Percentiles rank a stretch among this genome's conserved stretches.
Conservation (phyloP, 495 filamentous ascomycete genomes). For the Aspergillus sparsus region DNA sequence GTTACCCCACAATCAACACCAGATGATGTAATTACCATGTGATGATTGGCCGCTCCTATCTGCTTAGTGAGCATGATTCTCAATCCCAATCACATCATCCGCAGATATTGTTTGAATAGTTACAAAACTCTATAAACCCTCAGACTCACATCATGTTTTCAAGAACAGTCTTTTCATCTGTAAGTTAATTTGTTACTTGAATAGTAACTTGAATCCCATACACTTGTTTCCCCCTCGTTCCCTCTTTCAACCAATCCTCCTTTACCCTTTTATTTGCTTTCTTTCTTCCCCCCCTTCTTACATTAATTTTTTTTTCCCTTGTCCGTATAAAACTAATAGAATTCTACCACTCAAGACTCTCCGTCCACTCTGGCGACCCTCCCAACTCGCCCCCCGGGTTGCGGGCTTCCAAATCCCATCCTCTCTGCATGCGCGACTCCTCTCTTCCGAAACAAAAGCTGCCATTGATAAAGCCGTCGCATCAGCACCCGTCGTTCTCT, state of each 20-base stretch:
- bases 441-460: conserved; percentile 72
- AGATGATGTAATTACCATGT: conserved; percentile 15
- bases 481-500: conserved; percentile 88
- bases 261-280: neutral
- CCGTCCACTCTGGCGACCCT: conserved; percentile 2
- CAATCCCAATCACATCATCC: neutral
- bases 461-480: conserved; percentile 87
- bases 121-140: neutral
- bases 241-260: neutral
- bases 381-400: conserved; percentile 18
- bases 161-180: conserved; percentile 36
- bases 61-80: conserved; percentile 9
- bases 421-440: conserved; percentile 54
- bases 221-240: neutral
- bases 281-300: too few species aligned
- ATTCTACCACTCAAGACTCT: conserved; percentile 1
- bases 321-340: neutral
- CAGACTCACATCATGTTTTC: conserved; percentile 37
- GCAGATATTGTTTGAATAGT: neutral
- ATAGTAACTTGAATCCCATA: too few species aligned
- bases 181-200: conserved; percentile 20
- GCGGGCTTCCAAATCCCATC: conserved; percentile 36
- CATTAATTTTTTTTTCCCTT: conserved; percentile 32
- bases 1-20: neutral
- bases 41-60: neutral